Percentiles rank a stretch among this genome's conserved stretches.
Evolutionary conservation across 495 filamentous ascomycete genomes (phyloP).

Genomic region (Talaromyces adpressus): DNA sequence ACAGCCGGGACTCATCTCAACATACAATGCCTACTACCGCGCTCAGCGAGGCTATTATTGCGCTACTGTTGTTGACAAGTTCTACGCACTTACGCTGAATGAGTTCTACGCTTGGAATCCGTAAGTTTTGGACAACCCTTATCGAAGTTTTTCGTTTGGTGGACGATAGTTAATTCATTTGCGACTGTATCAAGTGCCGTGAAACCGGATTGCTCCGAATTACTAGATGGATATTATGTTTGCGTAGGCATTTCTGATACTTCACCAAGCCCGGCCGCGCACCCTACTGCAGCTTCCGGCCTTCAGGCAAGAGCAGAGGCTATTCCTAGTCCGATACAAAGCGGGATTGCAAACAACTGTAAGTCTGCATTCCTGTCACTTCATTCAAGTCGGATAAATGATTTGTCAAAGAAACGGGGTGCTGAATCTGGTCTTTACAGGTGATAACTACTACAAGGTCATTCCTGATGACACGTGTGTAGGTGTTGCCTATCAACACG

Average conservation of each 20-base stretch:
- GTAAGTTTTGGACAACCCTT: background rate
- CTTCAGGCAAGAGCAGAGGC: conserved; percentile 4
- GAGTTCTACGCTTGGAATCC: conserved; percentile 18
- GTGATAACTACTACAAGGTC: conserved; percentile 18
- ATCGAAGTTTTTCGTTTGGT: background rate
- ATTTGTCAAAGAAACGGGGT: background rate
- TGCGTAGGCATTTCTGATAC: conserved; percentile 13
- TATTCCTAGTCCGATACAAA: conserved; percentile 11
- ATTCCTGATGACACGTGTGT: conserved; percentile 16
- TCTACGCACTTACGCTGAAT: conserved; percentile 11
- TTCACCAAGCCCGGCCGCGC: background rate
- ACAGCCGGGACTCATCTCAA: background rate
- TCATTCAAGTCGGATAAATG: no score
- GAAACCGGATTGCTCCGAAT: conserved; percentile 17
- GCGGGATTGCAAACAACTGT: conserved; percentile 12
- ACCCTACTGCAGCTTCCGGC: background rate
- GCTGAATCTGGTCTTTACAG: background rate
- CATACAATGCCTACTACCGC: conserved; percentile 6
- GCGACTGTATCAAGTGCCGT: background rate
- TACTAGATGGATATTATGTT: conserved; percentile 34
- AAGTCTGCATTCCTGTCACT: background rate
- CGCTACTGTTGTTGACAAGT: conserved; percentile 10
- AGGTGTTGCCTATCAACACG: conserved; percentile 5
- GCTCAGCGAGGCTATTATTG: conserved; percentile 12
- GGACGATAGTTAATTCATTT: background rate